Evolutionary conservation across 129 eudicot species (phyloP).

Genomic region (Centella asiatica): DNA sequence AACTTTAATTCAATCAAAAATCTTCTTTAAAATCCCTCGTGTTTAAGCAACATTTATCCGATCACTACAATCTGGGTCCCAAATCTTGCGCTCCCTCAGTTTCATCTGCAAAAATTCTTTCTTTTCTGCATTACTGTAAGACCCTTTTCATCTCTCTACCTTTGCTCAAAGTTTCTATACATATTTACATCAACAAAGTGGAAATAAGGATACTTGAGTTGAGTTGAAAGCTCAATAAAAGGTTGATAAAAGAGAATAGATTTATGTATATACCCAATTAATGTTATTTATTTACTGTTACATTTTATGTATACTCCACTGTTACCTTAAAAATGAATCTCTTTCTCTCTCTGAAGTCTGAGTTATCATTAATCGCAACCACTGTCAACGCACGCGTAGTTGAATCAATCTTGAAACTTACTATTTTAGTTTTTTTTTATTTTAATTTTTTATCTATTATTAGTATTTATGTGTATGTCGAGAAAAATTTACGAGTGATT

Average conservation of each 20-base stretch:
- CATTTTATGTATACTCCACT: too few relatives aligned
- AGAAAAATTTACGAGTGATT: conserved; percentile 8
- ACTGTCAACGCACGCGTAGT: neutral
- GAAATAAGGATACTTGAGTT: too few relatives aligned
- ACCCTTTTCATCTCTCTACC: neutral
- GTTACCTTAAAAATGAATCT: too few relatives aligned
- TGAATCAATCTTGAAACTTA: neutral
- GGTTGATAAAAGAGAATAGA: too few relatives aligned
- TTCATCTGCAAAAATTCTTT: neutral
- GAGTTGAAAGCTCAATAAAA: too few relatives aligned
- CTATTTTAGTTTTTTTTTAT: neutral
- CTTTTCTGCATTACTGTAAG: neutral
- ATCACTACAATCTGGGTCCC: conserved; percentile 6
- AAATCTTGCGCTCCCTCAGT: neutral
- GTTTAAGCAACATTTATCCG: conserved; percentile 2
- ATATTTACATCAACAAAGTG: neutral
- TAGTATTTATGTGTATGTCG: neutral
- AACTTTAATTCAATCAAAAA: too few relatives aligned
- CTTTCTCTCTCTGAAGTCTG: neutral
- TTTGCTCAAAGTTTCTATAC: neutral
- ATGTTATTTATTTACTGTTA: too few relatives aligned
- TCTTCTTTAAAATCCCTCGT: neutral
- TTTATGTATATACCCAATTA: too few relatives aligned
- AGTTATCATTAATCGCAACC: neutral
- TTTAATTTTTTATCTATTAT: neutral